Conservation (phyloP, 2,329 filamentous ascomycete species). For the Rhynchosporium graminicola region DNA sequence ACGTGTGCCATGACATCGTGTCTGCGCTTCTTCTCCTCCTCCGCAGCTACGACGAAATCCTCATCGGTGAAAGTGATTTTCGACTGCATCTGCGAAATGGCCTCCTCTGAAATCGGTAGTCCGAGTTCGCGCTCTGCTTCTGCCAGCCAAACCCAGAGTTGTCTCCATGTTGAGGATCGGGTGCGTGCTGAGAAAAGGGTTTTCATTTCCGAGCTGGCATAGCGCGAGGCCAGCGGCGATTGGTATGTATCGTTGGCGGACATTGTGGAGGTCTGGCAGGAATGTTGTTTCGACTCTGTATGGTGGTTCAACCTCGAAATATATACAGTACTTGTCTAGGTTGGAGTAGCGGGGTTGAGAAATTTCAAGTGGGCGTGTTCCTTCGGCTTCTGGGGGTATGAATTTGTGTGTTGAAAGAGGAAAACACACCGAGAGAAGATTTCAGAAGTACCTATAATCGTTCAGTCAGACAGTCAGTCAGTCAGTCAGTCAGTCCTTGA, state of each 20-base stretch:
- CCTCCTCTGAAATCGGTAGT: constrained; percentile 71
- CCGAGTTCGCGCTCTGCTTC: constrained; percentile 82
- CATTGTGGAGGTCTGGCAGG: constrained; percentile 26
- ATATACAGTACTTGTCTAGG: too few relatives aligned
- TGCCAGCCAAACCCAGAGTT: constrained; percentile 82
- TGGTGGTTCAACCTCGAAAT: too few relatives aligned
- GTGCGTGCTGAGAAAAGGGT: constrained; percentile 77
- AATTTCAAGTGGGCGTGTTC: too few relatives aligned
- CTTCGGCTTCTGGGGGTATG: too few relatives aligned
- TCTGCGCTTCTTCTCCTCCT: constrained; percentile 73
- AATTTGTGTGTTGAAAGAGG: too few relatives aligned
- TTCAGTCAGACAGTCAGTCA: too few relatives aligned
- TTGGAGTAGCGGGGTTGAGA: too few relatives aligned
- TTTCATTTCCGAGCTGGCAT: constrained; percentile 70
- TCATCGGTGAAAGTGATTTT: constrained; percentile 74
- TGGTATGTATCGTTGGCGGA: constrained; percentile 56
- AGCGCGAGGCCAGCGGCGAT: constrained; percentile 70
- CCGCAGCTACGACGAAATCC: constrained; percentile 71
- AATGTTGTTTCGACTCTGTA: neutral
- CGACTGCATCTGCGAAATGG: constrained; percentile 74
- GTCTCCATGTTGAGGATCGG: constrained; percentile 46
- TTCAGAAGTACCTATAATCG: too few relatives aligned
- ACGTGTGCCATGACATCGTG: constrained; percentile 67
- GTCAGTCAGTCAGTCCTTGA: too few relatives aligned
- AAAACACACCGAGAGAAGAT: too few relatives aligned